phyloP scores from a whole-genome alignment of 306 rosid species.

The Begonia masoniana region DNA sequence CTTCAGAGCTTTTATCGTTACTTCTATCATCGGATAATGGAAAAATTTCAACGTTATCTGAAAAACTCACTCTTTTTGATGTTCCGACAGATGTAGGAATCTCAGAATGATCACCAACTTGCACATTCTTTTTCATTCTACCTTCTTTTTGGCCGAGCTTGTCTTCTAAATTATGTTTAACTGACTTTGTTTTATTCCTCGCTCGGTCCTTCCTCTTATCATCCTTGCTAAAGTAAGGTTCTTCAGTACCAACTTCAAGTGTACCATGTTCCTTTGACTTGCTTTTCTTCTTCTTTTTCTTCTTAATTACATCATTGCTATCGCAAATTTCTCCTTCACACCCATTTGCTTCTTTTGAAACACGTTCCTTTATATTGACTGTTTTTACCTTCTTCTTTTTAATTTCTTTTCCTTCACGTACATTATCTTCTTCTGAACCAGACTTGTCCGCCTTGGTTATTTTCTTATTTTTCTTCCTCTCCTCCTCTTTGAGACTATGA shows the following conservation, averaged over 20 bases:
- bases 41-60: slow-evolving; percentile 45
- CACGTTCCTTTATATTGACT: slow-evolving; percentile 1
- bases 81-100: slow-evolving; percentile 9
- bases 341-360: slow-evolving; percentile 4
- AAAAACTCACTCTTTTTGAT: slow-evolving; percentile 40
- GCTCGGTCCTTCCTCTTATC: too few relatives aligned
- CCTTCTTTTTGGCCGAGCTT: slow-evolving; percentile 6
- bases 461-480: slow-evolving; percentile 1
- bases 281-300: slow-evolving; percentile 6
- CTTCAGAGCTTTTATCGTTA: slow-evolving; percentile 3
- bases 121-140: slow-evolving; percentile 5
- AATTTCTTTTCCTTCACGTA: not conserved
- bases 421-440: not conserved
- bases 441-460: not conserved
- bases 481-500: not conserved
- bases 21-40: slow-evolving; percentile 8
- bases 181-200: slow-evolving; percentile 8
- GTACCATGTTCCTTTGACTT: too few relatives aligned
- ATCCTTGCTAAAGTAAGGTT: too few relatives aligned
- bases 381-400: slow-evolving; percentile 4
- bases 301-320: slow-evolving; percentile 4
- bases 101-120: slow-evolving; percentile 3
- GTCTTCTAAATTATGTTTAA: slow-evolving; percentile 3
- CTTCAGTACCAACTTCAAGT: too few relatives aligned
- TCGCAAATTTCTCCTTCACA: not conserved